A percentile compares a stretch with the other conserved stretches of the same genome.
Conservation (phyloP, 2,329 filamentous ascomycete genomes). For the Stachybotrys echinatus region DNA sequence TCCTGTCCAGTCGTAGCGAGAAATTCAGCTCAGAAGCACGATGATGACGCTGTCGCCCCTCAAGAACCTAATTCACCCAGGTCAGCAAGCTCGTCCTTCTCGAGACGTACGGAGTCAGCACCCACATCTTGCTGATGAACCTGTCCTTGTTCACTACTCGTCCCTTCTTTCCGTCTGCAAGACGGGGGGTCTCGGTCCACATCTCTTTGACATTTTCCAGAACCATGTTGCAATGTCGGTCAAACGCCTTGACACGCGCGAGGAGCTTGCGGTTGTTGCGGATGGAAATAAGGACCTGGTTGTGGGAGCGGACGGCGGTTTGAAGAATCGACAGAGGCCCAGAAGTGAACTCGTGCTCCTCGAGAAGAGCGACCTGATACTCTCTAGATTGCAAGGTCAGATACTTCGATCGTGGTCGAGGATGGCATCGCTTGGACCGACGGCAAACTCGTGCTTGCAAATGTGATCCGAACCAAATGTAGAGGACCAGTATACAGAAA, state of each 20-base stretch:
- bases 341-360: slow-evolving; percentile 51
- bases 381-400: too few species aligned
- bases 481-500: slow-evolving; percentile 10
- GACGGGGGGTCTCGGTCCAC: slow-evolving; percentile 92
- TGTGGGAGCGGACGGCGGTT: slow-evolving; percentile 90
- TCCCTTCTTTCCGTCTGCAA: slow-evolving; percentile 82
- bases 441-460: slow-evolving; percentile 4
- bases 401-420: too few species aligned
- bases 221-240: slow-evolving; percentile 99
- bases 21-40: slow-evolving; percentile 66
- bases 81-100: too few species aligned
- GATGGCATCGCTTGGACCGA: too few species aligned
- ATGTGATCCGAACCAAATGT: slow-evolving; percentile 12
- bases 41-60: slow-evolving; percentile 84
- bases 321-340: slow-evolving; percentile 80
- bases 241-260: slow-evolving; percentile 95
- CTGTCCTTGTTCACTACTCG: slow-evolving; percentile 93
- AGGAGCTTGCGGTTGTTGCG: slow-evolving; percentile 98
- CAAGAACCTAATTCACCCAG: slow-evolving; percentile 57
- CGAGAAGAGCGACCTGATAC: slow-evolving; percentile 77
- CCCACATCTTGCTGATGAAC: slow-evolving; percentile 95
- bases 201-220: slow-evolving; percentile 93
- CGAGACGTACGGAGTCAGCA: too few species aligned
- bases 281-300: slow-evolving; percentile 93
- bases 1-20: slow-evolving; percentile 8